A percentile compares a stretch with the other conserved stretches of the same genome.
These are phyloP conservation scores for Puccinia sorghi DNA, from an alignment of 1,284 basidiomycete species.

Conservation along the genomic window DNA sequence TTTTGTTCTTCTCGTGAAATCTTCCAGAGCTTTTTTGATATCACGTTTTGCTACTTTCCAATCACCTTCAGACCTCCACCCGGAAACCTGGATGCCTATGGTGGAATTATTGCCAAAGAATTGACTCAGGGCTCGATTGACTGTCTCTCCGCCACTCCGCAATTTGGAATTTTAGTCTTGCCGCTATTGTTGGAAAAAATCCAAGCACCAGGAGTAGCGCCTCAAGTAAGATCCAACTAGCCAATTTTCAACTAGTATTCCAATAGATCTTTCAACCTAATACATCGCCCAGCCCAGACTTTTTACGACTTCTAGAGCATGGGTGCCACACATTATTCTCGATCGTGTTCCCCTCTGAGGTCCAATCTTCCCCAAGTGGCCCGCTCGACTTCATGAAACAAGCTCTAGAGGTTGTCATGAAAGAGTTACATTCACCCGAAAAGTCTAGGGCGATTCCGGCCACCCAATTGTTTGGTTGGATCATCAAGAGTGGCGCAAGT, in stretches of 20 bases:
- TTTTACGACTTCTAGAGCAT: conserved; percentile 71
- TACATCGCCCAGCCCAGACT: conserved; percentile 61
- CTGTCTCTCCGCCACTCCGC: conserved; percentile 76
- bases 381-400: conserved; percentile 66
- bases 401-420: conserved; percentile 75
- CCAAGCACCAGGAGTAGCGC: conserved; percentile 73
- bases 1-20: too few species aligned
- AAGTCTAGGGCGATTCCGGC: conserved; percentile 84
- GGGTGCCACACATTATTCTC: conserved; percentile 71
- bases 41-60: conserved; percentile 98
- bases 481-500: conserved; percentile 26
- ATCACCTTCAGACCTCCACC: conserved; percentile 94
- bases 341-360: conserved; percentile 66
- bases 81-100: conserved; percentile 71
- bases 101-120: conserved; percentile 86
- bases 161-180: conserved; percentile 80
- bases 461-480: conserved; percentile 67
- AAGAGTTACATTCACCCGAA: conserved; percentile 79
- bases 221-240: conserved; percentile 62
- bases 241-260: conserved; percentile 61
- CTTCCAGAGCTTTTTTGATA: conserved; percentile 70
- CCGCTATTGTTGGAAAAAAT: conserved; percentile 92
- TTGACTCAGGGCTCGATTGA: conserved; percentile 71
- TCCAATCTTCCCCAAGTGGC: conserved; percentile 56
- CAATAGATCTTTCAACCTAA: too few species aligned